phyloP scores from a whole-genome alignment of 495 filamentous ascomycete genomes.

The Xylaria telfairii region DNA sequence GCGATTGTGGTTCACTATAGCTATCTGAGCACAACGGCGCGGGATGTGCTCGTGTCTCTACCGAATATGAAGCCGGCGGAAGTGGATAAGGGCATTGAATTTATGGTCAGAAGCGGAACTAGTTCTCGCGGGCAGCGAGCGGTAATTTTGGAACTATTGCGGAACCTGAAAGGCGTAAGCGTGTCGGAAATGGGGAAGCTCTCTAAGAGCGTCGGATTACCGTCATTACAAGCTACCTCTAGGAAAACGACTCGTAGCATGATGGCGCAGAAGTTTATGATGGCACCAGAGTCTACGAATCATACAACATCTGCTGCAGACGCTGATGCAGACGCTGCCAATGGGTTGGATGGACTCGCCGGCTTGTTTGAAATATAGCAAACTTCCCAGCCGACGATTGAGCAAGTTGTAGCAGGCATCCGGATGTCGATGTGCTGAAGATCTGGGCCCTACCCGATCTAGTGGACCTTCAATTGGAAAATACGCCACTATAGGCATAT shows the following conservation, averaged over 20 bases:
- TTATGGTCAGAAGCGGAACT: conserved; percentile 54
- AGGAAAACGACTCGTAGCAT: conserved; percentile 52
- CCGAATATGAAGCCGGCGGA: conserved; percentile 60
- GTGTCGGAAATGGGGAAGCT: conserved; percentile 93
- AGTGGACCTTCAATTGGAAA: neutral
- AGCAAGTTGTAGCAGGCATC: neutral
- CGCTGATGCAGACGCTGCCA: conserved; percentile 28
- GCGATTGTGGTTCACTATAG: conserved; percentile 79
- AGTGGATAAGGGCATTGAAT: conserved; percentile 66
- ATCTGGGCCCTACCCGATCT: neutral
- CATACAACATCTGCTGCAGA: conserved; percentile 3
- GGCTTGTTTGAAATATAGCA: conserved; percentile 39
- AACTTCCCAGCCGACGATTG: neutral
- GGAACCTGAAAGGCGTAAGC: conserved; percentile 84
- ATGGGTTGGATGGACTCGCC: conserved; percentile 39
- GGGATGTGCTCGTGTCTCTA: conserved; percentile 59
- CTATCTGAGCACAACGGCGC: conserved; percentile 63
- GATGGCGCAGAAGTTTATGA: conserved; percentile 66
- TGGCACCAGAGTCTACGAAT: conserved; percentile 27
- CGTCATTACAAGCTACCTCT: conserved; percentile 16
- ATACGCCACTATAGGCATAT: neutral
- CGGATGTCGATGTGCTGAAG: neutral
- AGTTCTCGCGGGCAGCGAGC: conserved; percentile 78
- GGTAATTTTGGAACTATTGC: conserved; percentile 83
- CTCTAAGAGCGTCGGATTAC: conserved; percentile 46